phyloP scores from a whole-genome alignment of 345 rosid genomes.

The Dimocarpus longan region DNA sequence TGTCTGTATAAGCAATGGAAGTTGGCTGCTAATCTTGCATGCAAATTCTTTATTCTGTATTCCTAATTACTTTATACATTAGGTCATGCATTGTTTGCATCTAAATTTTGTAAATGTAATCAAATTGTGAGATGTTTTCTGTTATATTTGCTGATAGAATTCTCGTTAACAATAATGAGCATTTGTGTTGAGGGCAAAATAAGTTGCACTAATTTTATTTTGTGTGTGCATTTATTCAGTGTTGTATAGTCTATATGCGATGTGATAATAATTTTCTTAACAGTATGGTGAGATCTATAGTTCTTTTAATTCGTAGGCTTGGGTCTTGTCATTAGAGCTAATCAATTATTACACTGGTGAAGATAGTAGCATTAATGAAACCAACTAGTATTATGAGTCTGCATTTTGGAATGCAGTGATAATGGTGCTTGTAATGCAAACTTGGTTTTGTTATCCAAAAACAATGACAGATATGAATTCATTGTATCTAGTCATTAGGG shows the following conservation, averaged over 20 bases:
- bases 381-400: neutral
- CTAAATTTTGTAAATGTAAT: neutral
- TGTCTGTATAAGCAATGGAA: neutral
- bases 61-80: neutral
- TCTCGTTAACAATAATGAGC: neutral
- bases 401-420: neutral
- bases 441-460: neutral
- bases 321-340: neutral
- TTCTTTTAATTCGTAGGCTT: neutral
- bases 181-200: neutral
- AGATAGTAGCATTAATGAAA: neutral
- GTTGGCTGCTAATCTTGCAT: neutral
- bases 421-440: neutral
- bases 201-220: neutral
- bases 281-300: neutral
- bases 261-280: neutral
- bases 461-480: neutral
- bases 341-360: neutral
- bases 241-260: neutral
- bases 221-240: neutral
- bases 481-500: neutral
- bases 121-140: neutral
- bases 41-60: neutral
- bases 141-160: neutral
- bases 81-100: neutral